Conservation (phyloP, 2,329 filamentous ascomycete species). For the Didymella segeticola region DNA sequence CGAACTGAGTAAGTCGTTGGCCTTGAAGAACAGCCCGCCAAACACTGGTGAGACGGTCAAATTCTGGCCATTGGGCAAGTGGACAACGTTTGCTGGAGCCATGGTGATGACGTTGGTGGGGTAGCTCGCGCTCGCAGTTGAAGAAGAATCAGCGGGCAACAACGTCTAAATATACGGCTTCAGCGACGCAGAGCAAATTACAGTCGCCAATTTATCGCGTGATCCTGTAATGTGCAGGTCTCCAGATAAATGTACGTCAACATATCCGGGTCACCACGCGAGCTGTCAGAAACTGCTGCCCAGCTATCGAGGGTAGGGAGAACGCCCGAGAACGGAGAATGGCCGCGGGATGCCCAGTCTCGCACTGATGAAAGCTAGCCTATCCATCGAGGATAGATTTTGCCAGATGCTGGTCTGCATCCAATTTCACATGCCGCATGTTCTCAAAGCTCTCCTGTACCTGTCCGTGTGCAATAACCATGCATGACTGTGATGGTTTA, state of each 20-base stretch:
- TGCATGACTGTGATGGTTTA: constrained; percentile 10
- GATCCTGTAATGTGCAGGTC: constrained; percentile 18
- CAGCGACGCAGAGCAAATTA: not conserved
- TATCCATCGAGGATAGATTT: not conserved
- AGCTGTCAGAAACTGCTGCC: constrained; percentile 25
- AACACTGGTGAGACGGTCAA: constrained; percentile 85
- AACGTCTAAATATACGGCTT: not conserved
- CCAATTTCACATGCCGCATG: not conserved
- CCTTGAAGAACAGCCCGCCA: constrained; percentile 89
- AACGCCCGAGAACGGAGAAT: constrained; percentile 19
- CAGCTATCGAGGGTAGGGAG: constrained; percentile 2
- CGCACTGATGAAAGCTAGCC: constrained; percentile 1
- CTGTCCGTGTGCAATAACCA: constrained; percentile 1
- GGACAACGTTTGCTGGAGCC: constrained; percentile 59
- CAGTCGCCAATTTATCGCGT: constrained; percentile 29
- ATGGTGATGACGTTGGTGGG: constrained; percentile 47
- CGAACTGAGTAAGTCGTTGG: constrained; percentile 73
- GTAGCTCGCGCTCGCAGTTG: constrained; percentile 22
- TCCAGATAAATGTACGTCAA: constrained; percentile 4
- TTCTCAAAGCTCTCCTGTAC: not conserved
- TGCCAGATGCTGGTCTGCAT: not conserved
- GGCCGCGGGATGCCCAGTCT: constrained; percentile 14
- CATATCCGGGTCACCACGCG: constrained; percentile 19
- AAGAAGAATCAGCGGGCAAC: constrained; percentile 3
- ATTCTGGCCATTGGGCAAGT: constrained; percentile 86